Evolutionary conservation across 2,329 filamentous ascomycete genomes (phyloP), one percentile per base, ranked within the genome.

Genomic region (Teratosphaeria pseudoeucalypti): DNA sequence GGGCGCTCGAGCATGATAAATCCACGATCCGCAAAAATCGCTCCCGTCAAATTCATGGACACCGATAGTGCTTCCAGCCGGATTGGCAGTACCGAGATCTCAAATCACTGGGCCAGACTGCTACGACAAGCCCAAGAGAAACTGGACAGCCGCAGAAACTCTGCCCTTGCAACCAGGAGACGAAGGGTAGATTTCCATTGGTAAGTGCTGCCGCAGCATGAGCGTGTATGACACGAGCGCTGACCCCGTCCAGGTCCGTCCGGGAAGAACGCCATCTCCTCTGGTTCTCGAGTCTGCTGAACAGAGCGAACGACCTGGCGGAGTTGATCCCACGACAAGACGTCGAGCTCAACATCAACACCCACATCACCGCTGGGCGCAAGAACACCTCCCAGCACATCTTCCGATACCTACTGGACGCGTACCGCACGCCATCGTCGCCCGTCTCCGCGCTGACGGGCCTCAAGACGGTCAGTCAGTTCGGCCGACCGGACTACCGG

Each of bases 241-340:
- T 3, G 77, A 83, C 1, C 82, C 84, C 64, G 83, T 84, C 60
- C 81, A 84, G 82, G 82, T 82, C 81, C 63, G 81, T 84, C 0
- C 79, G 81, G 26, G 81, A 84, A 54, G 76, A 77, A 59, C 82
- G 83, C 68, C 76, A 81, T 56, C 74, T 84, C 0, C 73, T 80
- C 2, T 84, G 82, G 82, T 80, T 85, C 57, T 81, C 81, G 0
- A 77, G 82, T 63, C 76, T 84, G 0, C 75, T 84, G 5, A 84
- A 83, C 64, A 70, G 74, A 12, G 77, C 80, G 2, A 73, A 72
- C 67, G 72, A 76, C 5, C 60, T 71, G 60, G 70, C 70, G 7
- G 73, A 73, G 6, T 70, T 72, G 9, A 71, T 78, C 23, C 70
- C 61, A 1, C 52, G 73, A 16, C 63, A 70, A 7, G 61, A 70